These are phyloP conservation scores for Raphanus raphanistrum DNA, from an alignment of 345 rosid species.

Conservation along the genomic window DNA sequence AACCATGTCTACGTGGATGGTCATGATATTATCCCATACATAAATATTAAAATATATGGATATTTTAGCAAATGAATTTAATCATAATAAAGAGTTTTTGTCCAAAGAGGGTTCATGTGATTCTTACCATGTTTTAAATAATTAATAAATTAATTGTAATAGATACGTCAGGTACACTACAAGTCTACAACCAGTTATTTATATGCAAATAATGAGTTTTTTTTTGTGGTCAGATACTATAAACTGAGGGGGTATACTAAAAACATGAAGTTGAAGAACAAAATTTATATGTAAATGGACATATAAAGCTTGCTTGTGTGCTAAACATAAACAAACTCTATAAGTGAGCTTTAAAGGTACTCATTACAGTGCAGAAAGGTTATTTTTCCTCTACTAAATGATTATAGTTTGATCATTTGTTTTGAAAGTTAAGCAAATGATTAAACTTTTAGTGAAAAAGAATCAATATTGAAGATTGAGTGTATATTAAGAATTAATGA, in stretches of 20 bases:
- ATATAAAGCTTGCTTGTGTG: conserved; percentile 18
- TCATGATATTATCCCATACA: background rate
- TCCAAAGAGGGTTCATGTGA: background rate
- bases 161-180: conserved; percentile 3
- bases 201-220: background rate
- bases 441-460: conserved; percentile 5
- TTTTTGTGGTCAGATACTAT: background rate
- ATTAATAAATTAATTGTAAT: background rate
- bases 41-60: background rate
- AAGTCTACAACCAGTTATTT: background rate
- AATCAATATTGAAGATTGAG: conserved; percentile 10
- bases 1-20: conserved; percentile 1
- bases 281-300: background rate
- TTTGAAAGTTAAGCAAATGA: conserved; percentile 31
- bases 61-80: background rate
- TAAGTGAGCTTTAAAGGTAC: conserved; percentile 36
- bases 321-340: conserved; percentile 15
- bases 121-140: conserved; percentile 3
- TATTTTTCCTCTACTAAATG: background rate
- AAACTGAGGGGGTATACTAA: background rate
- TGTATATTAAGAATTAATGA: conserved; percentile 18
- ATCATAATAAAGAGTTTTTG: background rate
- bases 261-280: background rate
- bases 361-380: conserved; percentile 28
- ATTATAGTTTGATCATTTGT: conserved; percentile 16